Conservation (phyloP, 1,284 basidiomycete genomes). For the Fomitiporia mediterranea region DNA sequence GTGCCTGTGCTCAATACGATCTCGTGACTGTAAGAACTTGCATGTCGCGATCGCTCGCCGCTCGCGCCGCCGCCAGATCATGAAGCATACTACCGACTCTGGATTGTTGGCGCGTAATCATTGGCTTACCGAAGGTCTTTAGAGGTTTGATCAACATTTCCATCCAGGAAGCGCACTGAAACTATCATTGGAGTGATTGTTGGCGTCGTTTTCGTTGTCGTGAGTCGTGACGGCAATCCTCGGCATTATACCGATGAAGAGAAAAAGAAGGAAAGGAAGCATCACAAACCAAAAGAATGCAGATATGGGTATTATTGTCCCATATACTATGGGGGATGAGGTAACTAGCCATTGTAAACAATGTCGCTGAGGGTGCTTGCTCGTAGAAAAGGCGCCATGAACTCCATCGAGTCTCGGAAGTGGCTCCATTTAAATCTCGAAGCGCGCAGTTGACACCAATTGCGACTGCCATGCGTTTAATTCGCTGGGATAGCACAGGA, state of each 20-base stretch:
- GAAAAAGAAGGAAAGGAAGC: not conserved
- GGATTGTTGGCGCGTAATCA: no score
- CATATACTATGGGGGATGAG: not conserved
- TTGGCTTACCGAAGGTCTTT: no score
- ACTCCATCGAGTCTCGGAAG: no score
- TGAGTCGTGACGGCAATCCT: not conserved
- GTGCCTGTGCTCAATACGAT: not conserved
- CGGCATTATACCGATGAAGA: not conserved
- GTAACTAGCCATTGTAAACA: not conserved
- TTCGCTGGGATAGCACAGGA: no score
- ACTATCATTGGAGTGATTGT: not conserved
- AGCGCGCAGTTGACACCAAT: no score
- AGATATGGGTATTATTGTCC: not conserved
- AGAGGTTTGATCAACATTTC: not conserved
- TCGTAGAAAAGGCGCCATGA: no score
- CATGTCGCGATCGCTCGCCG: not conserved
- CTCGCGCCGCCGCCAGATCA: not conserved
- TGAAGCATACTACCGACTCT: not conserved
- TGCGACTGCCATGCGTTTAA: no score
- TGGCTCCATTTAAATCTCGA: no score
- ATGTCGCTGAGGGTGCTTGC: no score
- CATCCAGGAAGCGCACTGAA: not conserved
- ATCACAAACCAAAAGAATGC: no score
- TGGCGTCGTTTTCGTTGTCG: not conserved
- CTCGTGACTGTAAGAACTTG: not conserved